phyloP scores from a whole-genome alignment of 1,284 basidiomycete species.

The Microbotryum violaceum region DNA sequence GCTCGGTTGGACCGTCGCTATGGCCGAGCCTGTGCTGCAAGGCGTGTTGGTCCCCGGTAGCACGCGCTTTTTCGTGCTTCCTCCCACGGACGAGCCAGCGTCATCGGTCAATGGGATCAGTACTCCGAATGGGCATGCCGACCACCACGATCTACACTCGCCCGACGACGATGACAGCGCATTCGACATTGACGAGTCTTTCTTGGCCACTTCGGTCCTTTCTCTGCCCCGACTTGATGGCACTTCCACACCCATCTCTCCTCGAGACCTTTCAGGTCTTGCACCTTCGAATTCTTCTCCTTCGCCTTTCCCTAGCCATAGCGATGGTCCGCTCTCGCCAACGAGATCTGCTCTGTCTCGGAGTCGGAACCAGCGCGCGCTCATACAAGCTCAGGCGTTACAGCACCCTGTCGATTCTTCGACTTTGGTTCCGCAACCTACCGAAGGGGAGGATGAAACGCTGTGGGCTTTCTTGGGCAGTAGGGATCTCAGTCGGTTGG shows the following conservation, averaged over 20 bases:
- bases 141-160: slow-evolving; percentile 11
- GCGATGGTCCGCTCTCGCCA: slow-evolving; percentile 6
- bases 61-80: slow-evolving; percentile 56
- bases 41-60: slow-evolving; percentile 51
- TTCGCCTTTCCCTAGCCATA: not conserved
- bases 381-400: slow-evolving; percentile 1
- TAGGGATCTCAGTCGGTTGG: slow-evolving; percentile 60
- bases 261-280: slow-evolving; percentile 18
- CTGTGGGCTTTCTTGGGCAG: slow-evolving; percentile 51
- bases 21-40: slow-evolving; percentile 61
- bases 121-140: slow-evolving; percentile 1
- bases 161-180: slow-evolving; percentile 35
- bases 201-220: slow-evolving; percentile 53
- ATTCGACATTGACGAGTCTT: slow-evolving; percentile 62
- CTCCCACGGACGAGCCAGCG: slow-evolving; percentile 37
- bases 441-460: slow-evolving; percentile 22
- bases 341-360: not conserved
- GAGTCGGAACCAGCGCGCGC: slow-evolving; percentile 25
- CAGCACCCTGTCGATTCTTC: slow-evolving; percentile 5
- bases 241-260: slow-evolving; percentile 18
- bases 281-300: not conserved
- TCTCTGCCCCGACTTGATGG: slow-evolving; percentile 15
- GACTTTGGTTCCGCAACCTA: slow-evolving; percentile 13
- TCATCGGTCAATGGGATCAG: slow-evolving; percentile 34
- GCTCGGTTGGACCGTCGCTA: slow-evolving; percentile 38